phyloP scores from a whole-genome alignment of 352 stramenopile genomes.

The Globisporangium canariense region DNA sequence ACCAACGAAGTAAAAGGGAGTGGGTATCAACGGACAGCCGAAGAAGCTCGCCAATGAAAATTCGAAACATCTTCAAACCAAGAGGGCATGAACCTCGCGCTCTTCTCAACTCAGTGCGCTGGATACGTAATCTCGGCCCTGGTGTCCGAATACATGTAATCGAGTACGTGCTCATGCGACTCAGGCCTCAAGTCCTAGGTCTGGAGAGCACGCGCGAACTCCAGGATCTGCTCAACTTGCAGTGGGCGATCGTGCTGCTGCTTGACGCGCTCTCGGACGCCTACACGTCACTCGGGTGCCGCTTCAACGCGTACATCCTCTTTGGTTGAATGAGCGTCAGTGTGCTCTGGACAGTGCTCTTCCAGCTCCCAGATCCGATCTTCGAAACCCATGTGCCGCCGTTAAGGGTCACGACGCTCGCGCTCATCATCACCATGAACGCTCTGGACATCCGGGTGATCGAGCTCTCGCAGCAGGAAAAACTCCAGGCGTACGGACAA shows the following conservation, averaged over 20 bases:
- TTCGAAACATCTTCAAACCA: constrained; percentile 19
- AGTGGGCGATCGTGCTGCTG: constrained; percentile 31
- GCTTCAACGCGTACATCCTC: constrained; percentile 72
- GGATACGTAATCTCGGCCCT: constrained; percentile 15
- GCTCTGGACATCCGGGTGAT: constrained; percentile 39
- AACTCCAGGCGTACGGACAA: constrained; percentile 21
- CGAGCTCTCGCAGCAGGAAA: constrained; percentile 43
- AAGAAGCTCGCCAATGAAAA: too few species aligned
- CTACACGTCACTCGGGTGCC: constrained; percentile 23
- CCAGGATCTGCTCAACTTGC: constrained; percentile 20
- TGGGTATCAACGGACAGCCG: too few species aligned
- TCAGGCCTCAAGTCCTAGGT: constrained; percentile 15
- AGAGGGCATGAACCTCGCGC: constrained; percentile 3
- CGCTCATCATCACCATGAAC: constrained; percentile 27
- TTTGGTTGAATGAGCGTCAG: constrained; percentile 34
- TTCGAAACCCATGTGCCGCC: constrained; percentile 16
- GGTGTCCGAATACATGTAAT: constrained; percentile 15
- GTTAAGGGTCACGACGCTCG: constrained; percentile 25
- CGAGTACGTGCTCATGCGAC: constrained; percentile 13
- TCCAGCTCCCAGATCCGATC: constrained; percentile 16
- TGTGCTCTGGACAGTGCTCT: constrained; percentile 26
- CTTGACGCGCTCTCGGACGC: constrained; percentile 33
- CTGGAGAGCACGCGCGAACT: constrained; percentile 4
- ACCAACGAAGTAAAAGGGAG: too few species aligned
- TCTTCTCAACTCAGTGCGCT: constrained; percentile 9